Percentiles rank a stretch among this genome's conserved stretches.
These are phyloP conservation scores for Clarireedia paspali DNA, from an alignment of 2,329 filamentous ascomycete species.

Conservation along the genomic window DNA sequence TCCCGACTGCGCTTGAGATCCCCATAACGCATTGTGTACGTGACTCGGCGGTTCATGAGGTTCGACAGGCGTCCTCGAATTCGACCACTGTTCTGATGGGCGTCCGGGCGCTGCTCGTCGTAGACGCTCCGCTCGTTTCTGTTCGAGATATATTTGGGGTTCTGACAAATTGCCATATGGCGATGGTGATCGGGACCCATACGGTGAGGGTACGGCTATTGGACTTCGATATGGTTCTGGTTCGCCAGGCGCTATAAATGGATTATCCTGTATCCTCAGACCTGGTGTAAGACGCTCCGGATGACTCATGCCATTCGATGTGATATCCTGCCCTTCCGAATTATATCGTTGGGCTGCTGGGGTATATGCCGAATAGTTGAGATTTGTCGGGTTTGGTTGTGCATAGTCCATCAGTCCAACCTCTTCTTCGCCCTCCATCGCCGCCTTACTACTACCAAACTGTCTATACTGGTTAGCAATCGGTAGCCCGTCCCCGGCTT, in stretches of 20 bases:
- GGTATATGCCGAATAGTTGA: slow-evolving; percentile 16
- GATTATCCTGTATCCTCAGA: slow-evolving; percentile 2
- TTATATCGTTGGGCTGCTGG: slow-evolving; percentile 27
- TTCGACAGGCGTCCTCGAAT: not conserved
- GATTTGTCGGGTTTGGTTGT: slow-evolving; percentile 24
- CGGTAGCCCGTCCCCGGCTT: slow-evolving; percentile 17
- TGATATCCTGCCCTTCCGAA: slow-evolving; percentile 21
- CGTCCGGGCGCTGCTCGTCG: slow-evolving; percentile 8
- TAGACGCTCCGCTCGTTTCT: slow-evolving; percentile 9
- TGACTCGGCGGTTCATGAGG: not conserved
- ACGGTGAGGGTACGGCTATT: slow-evolving; percentile 8
- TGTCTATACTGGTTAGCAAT: slow-evolving; percentile 27
- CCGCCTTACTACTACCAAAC: slow-evolving; percentile 18
- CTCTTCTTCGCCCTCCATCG: slow-evolving; percentile 21
- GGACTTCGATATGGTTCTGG: slow-evolving; percentile 21
- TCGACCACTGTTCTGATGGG: slow-evolving; percentile 1
- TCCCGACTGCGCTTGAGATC: not conserved
- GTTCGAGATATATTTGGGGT: slow-evolving; percentile 17
- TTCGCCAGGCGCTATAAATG: slow-evolving; percentile 17
- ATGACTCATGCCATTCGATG: slow-evolving; percentile 11
- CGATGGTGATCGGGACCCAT: not conserved
- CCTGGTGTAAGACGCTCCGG: slow-evolving; percentile 15
- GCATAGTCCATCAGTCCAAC: slow-evolving; percentile 26
- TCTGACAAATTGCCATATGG: slow-evolving; percentile 7
- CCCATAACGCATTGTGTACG: slow-evolving; percentile 5